Evolutionary conservation across 768 basidiomycete genomes (phyloP), one percentile per base, ranked within the genome.

Genomic region (Dacryopinax primogenitus): DNA sequence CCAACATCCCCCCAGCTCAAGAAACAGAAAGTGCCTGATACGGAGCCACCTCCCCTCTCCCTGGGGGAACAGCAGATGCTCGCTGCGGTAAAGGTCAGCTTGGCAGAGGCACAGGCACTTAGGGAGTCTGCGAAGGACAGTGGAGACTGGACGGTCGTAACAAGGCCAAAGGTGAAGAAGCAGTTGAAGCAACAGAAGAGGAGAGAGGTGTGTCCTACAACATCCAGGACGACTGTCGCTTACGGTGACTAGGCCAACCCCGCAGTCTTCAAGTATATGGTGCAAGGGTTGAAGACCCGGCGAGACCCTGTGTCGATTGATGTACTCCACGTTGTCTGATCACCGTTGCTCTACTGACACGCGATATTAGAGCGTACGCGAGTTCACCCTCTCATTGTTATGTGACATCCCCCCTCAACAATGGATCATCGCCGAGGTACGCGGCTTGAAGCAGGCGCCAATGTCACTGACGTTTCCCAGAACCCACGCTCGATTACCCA

Each of bases 351-450:
- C 51, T 37, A 33, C 35, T 37, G 23, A 33, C 65, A 23, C 18
- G 45, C n/a, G 21, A 32, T 12, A 3, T 33, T 61, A 96, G 93
- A 92, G 96, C 71, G 78, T 97, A 23, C 82, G 95, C 35, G 93
- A 97, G 70, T 79, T 97, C 21, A 80, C 87, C 11, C 76, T 97
- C 1, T 89, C 96, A 69, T 77, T 95, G 51, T 75, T 86, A 28
- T 87, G 88, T 0, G 91, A 94, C 70, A 85, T 84, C 18, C 85
- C 87, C n/a, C 86, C 88, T 0, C 87, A 88, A 0, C 85, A 84
- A 64, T 97, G 93, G 93, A 81, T 97, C 21, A 81, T 83, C 62
- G 81, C 94, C 41, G 87, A 92, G 74, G 93, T 91, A 61, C 63
- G 82, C 32, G 6, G 18, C 30, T 18, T 34, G 11, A 37, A 39